Evolutionary conservation across 1,284 basidiomycete genomes (phyloP), one percentile per base, ranked within the genome.

Genomic region (Exobasidium rhododendri): DNA sequence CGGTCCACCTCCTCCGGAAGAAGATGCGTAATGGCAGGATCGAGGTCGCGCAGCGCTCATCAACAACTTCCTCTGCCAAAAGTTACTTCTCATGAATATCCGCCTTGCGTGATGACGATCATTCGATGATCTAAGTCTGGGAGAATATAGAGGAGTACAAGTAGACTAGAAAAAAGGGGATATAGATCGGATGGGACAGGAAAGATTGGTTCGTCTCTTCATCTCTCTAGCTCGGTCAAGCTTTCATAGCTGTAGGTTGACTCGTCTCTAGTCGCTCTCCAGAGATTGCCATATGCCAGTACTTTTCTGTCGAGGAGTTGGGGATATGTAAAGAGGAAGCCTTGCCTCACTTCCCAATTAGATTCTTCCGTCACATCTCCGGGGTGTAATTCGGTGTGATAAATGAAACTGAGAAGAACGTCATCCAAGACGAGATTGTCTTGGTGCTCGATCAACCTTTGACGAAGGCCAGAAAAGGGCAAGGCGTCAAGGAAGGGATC

Each of bases 21-120:
- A 94, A 94, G 81, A 91, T 94, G 67, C 93, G 97, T 63, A 89
- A 92, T 35, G 67, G 51, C n/a, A n/a, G n/a, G n/a, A n/a, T n/a
- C n/a, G n/a, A n/a, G n/a, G n/a, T n/a, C n/a, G n/a, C n/a, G n/a
- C n/a, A n/a, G n/a, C n/a, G n/a, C n/a, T n/a, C n/a, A n/a, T n/a
- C n/a, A n/a, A n/a, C n/a, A n/a, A n/a, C n/a, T n/a, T n/a, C n/a
- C n/a, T n/a, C n/a, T n/a, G n/a, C n/a, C n/a, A n/a, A n/a, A n/a
- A n/a, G n/a, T n/a, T n/a, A n/a, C n/a, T n/a, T n/a, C n/a, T n/a
- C n/a, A n/a, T n/a, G n/a, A n/a, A n/a, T n/a, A n/a, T n/a, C n/a
- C n/a, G n/a, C n/a, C n/a, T n/a, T n/a, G n/a, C n/a, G n/a, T n/a
- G n/a, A n/a, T n/a, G n/a, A n/a, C n/a, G n/a, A n/a, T n/a, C n/a